Base-by-base conservation (phyloP, 1,284 basidiomycete genomes). In the Cutaneotrichosporon cyanovorans region DNA sequence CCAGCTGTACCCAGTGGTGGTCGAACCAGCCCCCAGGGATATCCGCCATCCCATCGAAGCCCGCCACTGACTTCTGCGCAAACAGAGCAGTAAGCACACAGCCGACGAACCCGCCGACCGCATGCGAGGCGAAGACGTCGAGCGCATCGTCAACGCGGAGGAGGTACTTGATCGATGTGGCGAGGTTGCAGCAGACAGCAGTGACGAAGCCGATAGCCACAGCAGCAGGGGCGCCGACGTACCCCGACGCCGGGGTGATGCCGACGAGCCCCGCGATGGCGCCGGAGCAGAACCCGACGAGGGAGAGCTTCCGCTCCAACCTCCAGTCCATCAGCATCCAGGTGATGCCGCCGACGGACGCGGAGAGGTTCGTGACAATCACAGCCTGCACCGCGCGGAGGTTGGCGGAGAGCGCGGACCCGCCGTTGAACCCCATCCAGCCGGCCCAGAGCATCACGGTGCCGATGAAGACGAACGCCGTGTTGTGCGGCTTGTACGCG, bases 281-380 rank as follows among this genome's bases (percentile, higher is more conserved):
- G 44, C 93, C 93, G 3, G 88, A 90, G 75, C 93, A 98, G 76
- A 98, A 93, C 14, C 91, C 91, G 53, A 98, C 87, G 6, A 82
- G 85, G 34, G 84, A 88, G 83, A 84, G 95, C 73, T 96, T 95
- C 69, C 79, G 80, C 73, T 95, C 90, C 50, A 95, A 80, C 48
- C 91, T 81, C 73, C 83, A 92, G 75, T 97, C 92, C 75, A 86
- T 83, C 46, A 90, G 71, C 87, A 96, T 90, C 92, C 93, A 98
- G 12, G 89, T 92, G 51, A 97, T 55, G 12, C 87, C 93, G 41
- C 85, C 91, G 30, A 86, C 82, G 47, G 80, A 80, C 2, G 88
- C 88, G 1, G 88, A 82, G 37, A 91, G 69, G 75, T 96, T 95
- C 61, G 92, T 98, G 52, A 93, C 87, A 55, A 92, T 85, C 73